phyloP scores from a whole-genome alignment of 176 grass and related monocot genomes.

The Oryza punctata region DNA sequence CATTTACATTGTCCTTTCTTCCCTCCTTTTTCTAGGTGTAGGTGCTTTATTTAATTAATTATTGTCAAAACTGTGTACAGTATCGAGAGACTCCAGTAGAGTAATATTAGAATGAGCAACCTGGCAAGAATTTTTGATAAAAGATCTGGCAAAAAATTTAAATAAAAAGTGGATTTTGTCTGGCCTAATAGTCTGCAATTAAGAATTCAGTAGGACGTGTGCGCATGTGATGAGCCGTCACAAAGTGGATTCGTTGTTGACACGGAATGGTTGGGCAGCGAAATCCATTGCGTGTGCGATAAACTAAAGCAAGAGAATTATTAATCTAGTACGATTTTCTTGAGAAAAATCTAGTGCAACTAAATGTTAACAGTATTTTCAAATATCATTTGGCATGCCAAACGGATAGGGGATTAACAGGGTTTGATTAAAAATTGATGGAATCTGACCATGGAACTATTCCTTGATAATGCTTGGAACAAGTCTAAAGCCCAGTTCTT shows the following conservation, averaged over 20 bases:
- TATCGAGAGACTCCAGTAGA: background rate
- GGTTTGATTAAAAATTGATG: background rate
- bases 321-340: background rate
- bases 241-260: slow-evolving; percentile 35
- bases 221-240: slow-evolving; percentile 33
- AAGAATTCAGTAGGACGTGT: background rate
- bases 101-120: background rate
- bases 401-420: background rate
- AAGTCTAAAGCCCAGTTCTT: too few species aligned
- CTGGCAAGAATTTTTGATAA: background rate
- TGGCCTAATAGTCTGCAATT: background rate
- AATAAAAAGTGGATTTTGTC: slow-evolving; percentile 27
- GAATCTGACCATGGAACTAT: background rate
- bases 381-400: background rate
- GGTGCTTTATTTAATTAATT: background rate
- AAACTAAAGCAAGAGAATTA: slow-evolving; percentile 3
- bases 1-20: background rate
- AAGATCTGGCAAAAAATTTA: background rate
- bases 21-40: background rate
- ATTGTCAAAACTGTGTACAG: background rate
- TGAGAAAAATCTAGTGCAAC: background rate
- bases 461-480: background rate
- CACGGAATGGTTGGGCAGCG: background rate
- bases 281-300: background rate
- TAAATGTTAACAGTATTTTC: background rate